Base-by-base conservation (phyloP, 345 rosid genomes). In the Aurinia saxatilis region DNA sequence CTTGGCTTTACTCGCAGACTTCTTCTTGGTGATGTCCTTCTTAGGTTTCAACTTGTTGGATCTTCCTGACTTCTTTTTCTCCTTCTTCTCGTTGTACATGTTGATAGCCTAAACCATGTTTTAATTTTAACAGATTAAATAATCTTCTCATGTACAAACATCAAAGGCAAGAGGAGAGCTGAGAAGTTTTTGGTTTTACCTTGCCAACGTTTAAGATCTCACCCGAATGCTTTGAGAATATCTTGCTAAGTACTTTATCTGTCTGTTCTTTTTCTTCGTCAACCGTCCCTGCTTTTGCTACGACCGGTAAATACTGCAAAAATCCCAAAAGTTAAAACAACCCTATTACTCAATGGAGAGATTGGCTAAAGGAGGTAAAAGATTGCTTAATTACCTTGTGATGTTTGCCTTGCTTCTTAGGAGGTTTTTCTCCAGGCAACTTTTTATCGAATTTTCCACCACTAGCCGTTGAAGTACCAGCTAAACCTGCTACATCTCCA, bases 401-500 rank as follows among this genome's bases (percentile, higher is more conserved):
- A 65, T 85, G 81, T 69, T 89, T 92, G 56, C 95, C 93, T 62
- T 78, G 84, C 49, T 78, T 81, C 71, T 85, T 89, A 7, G 73
- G 79, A 72, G 95, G 79, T 67, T 89, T 92, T 60, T 92, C 98
- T 63, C 95, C 95, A 0, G 75, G 78, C 31, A 89, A 73, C 84
- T 84, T 92, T 73, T 82, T 89, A 74, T 92, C 99, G 34, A 93
- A 93, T 79, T 92, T 92, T 35, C 98, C 97, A 56, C 96, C 97
- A 70, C 97, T 92, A 34, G 91, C 97, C 11, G 97, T 92, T 54
- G 97, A 81, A 18, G 91, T 79, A 5, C 91, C 81, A 17, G 93
- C 99, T 63, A 87, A 75, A 73, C 99, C 95, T 30, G 97, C 99
- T 5, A 87, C 96, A 49, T 78, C 80, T 30, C 88, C 84, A 35